Percentiles rank a stretch among this genome's conserved stretches.
These are phyloP conservation scores for Lanzia echinophila DNA, from an alignment of 2,329 filamentous ascomycete species.

Conservation along the genomic window DNA sequence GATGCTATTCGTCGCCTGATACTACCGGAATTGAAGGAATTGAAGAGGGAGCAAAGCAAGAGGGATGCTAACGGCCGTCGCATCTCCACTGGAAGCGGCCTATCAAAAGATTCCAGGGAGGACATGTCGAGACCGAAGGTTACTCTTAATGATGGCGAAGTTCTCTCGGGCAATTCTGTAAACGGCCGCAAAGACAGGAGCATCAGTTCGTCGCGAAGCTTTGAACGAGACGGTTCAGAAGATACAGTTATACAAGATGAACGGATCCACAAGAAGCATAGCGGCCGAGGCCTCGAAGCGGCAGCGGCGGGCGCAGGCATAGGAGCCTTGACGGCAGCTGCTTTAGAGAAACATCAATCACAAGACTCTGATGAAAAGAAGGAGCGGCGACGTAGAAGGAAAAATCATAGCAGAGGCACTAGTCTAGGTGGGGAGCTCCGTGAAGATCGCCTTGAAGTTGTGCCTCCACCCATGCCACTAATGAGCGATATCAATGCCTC, in stretches of 20 bases:
- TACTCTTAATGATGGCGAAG: conserved; percentile 49
- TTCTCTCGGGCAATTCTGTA: conserved; percentile 48
- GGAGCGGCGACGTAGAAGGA: conserved; percentile 34
- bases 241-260: conserved; percentile 45
- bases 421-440: conserved; percentile 35
- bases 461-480: conserved; percentile 75
- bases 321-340: conserved; percentile 54
- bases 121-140: conserved; percentile 48
- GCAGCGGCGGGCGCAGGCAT: conserved; percentile 34
- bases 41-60: conserved; percentile 85
- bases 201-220: conserved; percentile 35
- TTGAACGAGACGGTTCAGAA: conserved; percentile 38
- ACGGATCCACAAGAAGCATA: conserved; percentile 32
- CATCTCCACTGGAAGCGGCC: conserved; percentile 34
- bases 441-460: conserved; percentile 45
- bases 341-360: conserved; percentile 59
- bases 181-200: conserved; percentile 45
- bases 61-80: conserved; percentile 42
- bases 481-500: conserved; percentile 81
- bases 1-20: conserved; percentile 68
- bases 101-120: conserved; percentile 45
- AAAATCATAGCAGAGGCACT: conserved; percentile 40
- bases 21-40: conserved; percentile 79
- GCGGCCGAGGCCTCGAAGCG: conserved; percentile 22
- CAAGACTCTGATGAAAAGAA: conserved; percentile 45